Conservation (phyloP, 768 basidiomycete species). For the Boletus reticulatus region DNA sequence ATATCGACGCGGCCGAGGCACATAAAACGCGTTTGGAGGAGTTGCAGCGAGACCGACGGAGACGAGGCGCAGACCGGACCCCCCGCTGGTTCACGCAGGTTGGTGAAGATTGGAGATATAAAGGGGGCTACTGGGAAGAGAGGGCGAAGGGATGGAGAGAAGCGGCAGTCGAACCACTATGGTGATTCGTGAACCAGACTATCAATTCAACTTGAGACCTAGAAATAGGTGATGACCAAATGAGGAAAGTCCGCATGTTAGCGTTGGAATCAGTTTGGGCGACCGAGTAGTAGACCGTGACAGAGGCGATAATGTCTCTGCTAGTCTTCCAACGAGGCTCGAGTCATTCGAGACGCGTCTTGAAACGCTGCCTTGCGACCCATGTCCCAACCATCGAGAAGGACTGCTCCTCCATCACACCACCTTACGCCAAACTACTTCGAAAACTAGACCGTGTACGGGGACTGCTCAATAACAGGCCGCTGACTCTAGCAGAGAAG, state of each 20-base stretch:
- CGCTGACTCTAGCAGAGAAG: slow-evolving; percentile 95
- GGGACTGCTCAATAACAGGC: slow-evolving; percentile 62
- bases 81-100: slow-evolving; percentile 77
- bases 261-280: neutral
- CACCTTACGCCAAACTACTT: slow-evolving; percentile 75
- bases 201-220: neutral
- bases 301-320: slow-evolving; percentile 18
- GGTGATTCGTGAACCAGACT: slow-evolving; percentile 45
- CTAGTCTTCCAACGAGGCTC: slow-evolving; percentile 18
- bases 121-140: slow-evolving; percentile 83
- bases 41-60: slow-evolving; percentile 70
- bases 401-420: slow-evolving; percentile 74
- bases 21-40: slow-evolving; percentile 76
- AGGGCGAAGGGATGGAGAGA: slow-evolving; percentile 63
- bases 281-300: neutral
- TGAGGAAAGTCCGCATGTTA: neutral
- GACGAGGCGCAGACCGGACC: slow-evolving; percentile 50
- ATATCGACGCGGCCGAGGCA: slow-evolving; percentile 65
- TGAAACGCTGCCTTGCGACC: slow-evolving; percentile 36
- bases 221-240: neutral
- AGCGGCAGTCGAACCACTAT: slow-evolving; percentile 48
- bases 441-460: slow-evolving; percentile 70
- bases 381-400: slow-evolving; percentile 45
- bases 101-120: slow-evolving; percentile 71
- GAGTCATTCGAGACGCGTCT: slow-evolving; percentile 16